phyloP scores from a whole-genome alignment of 2,329 filamentous ascomycete species.

The Colletotrichum orchidophilum region DNA sequence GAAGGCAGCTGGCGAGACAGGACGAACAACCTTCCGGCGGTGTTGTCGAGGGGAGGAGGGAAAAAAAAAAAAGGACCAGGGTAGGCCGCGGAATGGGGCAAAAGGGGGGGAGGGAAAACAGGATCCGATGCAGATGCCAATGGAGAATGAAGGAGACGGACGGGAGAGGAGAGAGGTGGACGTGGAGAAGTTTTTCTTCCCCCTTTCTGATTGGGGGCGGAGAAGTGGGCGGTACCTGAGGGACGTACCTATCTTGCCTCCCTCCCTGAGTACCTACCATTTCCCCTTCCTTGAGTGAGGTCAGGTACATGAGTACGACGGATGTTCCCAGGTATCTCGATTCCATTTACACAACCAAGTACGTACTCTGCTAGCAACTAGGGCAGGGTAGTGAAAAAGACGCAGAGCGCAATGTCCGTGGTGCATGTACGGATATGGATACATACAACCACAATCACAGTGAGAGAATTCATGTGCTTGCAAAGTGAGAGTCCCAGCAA shows the following conservation, averaged over 20 bases:
- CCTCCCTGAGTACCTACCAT: neutral
- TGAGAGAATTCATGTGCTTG: neutral
- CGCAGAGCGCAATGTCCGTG: constrained; percentile 1
- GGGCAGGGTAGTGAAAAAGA: neutral
- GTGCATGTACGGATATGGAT: neutral
- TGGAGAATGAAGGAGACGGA: constrained; percentile 10
- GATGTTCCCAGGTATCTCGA: neutral
- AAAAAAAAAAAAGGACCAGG: constrained; percentile 11
- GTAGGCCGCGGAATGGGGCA: constrained; percentile 10
- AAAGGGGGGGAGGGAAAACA: constrained; percentile 18
- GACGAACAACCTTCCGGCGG: constrained; percentile 32
- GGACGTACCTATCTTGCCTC: neutral
- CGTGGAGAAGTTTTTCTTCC: neutral
- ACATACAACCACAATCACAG: neutral
- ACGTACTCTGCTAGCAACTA: neutral
- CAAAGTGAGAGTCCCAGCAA: neutral
- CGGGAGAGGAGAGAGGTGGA: neutral
- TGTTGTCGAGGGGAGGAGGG: too few relatives aligned
- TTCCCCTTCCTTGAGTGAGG: too few relatives aligned
- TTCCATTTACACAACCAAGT: neutral
- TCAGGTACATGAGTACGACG: too few relatives aligned
- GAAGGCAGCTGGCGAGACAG: constrained; percentile 27
- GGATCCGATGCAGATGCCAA: constrained; percentile 14
- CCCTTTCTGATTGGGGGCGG: constrained; percentile 21
- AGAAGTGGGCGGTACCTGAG: constrained; percentile 19